Evolutionary conservation across 306 rosid genomes (phyloP).

Genomic region (Quercus glauca): DNA sequence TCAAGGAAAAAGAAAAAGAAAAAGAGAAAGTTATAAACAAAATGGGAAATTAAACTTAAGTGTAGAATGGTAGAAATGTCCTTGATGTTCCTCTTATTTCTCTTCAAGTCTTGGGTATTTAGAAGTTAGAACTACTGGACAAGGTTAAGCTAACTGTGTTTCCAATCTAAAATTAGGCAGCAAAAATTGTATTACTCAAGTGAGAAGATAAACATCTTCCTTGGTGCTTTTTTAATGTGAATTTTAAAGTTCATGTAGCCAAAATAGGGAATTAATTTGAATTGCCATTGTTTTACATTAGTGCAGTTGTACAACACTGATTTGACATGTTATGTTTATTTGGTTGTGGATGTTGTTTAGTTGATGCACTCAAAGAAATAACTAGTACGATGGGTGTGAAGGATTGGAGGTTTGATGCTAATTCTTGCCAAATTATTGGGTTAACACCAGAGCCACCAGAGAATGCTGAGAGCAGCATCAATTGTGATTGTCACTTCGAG

Average conservation of each 20-base stretch:
- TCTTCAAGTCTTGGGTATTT: neutral
- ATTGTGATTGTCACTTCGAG: constrained; percentile 45
- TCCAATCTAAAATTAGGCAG: neutral
- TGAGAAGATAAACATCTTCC: neutral
- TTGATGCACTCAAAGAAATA: constrained; percentile 71
- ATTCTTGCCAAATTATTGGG: constrained; percentile 58
- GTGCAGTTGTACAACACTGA: neutral
- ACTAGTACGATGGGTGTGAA: constrained; percentile 59
- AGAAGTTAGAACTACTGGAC: neutral
- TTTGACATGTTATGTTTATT: constrained; percentile 16
- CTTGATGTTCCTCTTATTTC: neutral
- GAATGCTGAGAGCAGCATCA: constrained; percentile 35
- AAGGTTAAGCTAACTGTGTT: neutral
- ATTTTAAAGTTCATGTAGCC: neutral
- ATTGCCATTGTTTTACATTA: neutral
- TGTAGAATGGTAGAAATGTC: neutral
- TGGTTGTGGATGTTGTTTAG: constrained; percentile 33
- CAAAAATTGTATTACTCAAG: neutral
- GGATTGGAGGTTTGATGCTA: constrained; percentile 65
- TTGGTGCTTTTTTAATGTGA: neutral
- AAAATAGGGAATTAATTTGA: neutral
- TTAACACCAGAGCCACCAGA: constrained; percentile 38
- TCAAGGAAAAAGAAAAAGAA: neutral
- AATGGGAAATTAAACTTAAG: neutral
- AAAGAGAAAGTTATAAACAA: neutral